phyloP scores from a whole-genome alignment of 768 basidiomycete genomes.

The Thelephora aurantiotincta region DNA sequence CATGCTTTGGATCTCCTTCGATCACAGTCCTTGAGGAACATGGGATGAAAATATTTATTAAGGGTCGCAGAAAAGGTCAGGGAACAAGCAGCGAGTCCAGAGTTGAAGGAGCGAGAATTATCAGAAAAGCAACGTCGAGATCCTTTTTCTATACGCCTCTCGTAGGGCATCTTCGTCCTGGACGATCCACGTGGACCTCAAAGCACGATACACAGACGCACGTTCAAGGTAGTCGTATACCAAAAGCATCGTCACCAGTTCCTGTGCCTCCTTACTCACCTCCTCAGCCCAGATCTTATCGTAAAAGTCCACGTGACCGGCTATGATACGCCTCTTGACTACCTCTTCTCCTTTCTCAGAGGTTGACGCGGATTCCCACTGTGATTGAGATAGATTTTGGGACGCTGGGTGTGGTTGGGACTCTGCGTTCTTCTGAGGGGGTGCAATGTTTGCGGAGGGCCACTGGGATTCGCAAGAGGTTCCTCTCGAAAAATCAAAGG shows the following conservation, averaged over 20 bases:
- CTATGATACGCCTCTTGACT: slow-evolving; percentile 58
- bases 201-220: slow-evolving; percentile 47
- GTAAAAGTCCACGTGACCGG: slow-evolving; percentile 43
- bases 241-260: slow-evolving; percentile 28
- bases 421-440: slow-evolving; percentile 10
- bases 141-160: slow-evolving; percentile 30
- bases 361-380: slow-evolving; percentile 23
- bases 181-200: slow-evolving; percentile 53
- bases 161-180: slow-evolving; percentile 48
- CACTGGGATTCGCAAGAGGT: slow-evolving; percentile 25
- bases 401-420: slow-evolving; percentile 9
- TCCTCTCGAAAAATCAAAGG: neutral
- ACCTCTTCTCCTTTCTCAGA: slow-evolving; percentile 38
- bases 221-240: slow-evolving; percentile 41
- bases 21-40: too few relatives aligned
- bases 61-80: too few relatives aligned
- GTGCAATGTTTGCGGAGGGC: slow-evolving; percentile 54
- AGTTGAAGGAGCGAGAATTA: too few relatives aligned
- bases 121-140: too few relatives aligned
- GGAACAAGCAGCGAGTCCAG: too few relatives aligned
- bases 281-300: slow-evolving; percentile 39
- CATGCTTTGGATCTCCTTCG: too few relatives aligned
- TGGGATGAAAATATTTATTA: too few relatives aligned
- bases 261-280: slow-evolving; percentile 23
- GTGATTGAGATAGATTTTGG: slow-evolving; percentile 7